Conservation (phyloP, 2,329 filamentous ascomycete genomes). For the Colletotrichum musae region DNA sequence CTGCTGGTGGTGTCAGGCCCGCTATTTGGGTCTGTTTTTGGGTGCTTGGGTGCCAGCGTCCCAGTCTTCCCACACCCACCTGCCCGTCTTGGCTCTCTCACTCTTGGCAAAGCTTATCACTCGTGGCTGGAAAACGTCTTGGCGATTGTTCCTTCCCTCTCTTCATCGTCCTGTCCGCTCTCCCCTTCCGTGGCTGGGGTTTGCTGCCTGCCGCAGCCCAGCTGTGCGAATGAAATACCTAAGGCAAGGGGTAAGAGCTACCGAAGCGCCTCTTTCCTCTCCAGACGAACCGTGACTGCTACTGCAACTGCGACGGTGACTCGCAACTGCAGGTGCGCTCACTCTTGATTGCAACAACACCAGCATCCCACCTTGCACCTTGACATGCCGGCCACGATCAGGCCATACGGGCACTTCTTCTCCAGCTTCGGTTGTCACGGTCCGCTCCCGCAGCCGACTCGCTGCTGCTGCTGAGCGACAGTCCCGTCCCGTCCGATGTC, state of each 20-base stretch:
- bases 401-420: constrained; percentile 13
- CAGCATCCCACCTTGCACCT: too few species aligned
- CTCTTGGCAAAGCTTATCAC: constrained; percentile 56
- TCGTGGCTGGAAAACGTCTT: constrained; percentile 45
- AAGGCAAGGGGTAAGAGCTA: too few species aligned
- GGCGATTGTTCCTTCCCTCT: constrained; percentile 27
- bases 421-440: background rate
- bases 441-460: constrained; percentile 4
- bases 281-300: constrained; percentile 28
- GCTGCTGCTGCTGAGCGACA: background rate
- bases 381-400: background rate
- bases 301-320: background rate
- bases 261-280: constrained; percentile 5
- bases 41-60: constrained; percentile 8
- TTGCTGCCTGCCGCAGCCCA: constrained; percentile 7
- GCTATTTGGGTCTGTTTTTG: background rate
- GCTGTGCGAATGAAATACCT: background rate
- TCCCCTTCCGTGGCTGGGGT: constrained; percentile 15
- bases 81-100: constrained; percentile 44
- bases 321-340: too few species aligned
- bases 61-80: constrained; percentile 41
- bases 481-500: background rate
- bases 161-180: constrained; percentile 20
- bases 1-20: too few species aligned
- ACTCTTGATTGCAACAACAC: background rate